Evolutionary conservation across 192 early-diverging fungal species (phyloP), one percentile per base, ranked within the genome.

Genomic region (Entophlyctis luteolus): DNA sequence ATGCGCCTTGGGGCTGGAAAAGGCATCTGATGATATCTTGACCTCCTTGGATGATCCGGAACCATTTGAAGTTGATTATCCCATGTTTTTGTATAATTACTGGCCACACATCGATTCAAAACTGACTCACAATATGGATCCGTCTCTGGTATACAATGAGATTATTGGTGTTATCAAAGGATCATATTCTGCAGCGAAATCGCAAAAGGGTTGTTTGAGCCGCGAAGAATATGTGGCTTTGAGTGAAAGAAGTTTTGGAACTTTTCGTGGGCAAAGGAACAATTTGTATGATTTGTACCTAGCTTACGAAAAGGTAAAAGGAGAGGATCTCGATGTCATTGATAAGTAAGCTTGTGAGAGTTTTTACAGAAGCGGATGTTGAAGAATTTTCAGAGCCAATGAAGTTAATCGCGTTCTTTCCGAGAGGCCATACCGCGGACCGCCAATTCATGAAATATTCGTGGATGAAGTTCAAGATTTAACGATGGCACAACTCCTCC

Each of bases 81-180:
- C n/a, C 45, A 46, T n/a, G 45, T 46, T 46, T 46, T 14, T n/a
- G 45, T n/a, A 46, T n/a, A 46, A 46, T n/a, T n/a, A n/a, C n/a
- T 65, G 62, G 62, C 54, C 10, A 8, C 62, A 27, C 54, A 65
- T 65, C 8, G 23, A 59, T 25, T 14, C 54, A 8, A 33, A 67
- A 2, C 18, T 68, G 16, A 71, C 29, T 14, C 12, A 67, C 12
- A 34, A 29, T 10, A 71, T 67, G 12, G 62, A 67, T 33, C n/a
- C 31, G 29, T 12, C 62, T 12, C 39, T 67, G 31, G 66, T 65
- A 45, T 65, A 34, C 65, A 67, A 10, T 67, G 66, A 67, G 49
- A 68, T 67, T 45, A 67, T 67, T 62, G 66, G 66, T 3, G 49
- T 67, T n/a, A 67, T 67, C 12, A 67, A 67, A 45, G 66, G 66